Conservation (phyloP, 495 filamentous ascomycete species). For the Recurvomyces mirabilis region DNA sequence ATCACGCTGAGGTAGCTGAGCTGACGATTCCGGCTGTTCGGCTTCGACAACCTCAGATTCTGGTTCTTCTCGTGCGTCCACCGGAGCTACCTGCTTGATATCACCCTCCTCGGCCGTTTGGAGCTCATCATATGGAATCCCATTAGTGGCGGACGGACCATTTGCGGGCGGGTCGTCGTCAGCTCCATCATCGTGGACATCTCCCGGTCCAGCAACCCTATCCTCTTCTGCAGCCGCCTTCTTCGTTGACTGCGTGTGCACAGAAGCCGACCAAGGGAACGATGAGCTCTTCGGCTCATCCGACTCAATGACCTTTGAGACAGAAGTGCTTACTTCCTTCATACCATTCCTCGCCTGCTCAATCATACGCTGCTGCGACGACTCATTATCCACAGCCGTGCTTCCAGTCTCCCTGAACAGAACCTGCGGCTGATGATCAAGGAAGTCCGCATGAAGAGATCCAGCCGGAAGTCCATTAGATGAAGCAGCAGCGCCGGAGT, state of each 20-base stretch:
- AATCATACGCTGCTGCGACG: constrained; percentile 8
- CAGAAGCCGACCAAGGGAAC: constrained; percentile 11
- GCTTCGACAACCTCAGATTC: not conserved
- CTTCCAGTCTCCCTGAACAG: constrained; percentile 20
- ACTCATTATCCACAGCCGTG: constrained; percentile 8
- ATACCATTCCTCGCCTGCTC: not conserved
- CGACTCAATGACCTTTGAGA: not conserved
- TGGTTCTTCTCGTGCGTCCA: not conserved
- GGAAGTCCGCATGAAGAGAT: constrained; percentile 13
- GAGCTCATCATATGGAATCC: not conserved
- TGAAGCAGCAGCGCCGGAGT: constrained; percentile 4
- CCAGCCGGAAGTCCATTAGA: constrained; percentile 10
- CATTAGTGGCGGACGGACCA: not conserved
- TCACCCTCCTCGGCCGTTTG: no score
- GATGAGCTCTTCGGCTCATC: constrained; percentile 8
- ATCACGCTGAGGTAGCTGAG: not conserved
- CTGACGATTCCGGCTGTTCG: not conserved
- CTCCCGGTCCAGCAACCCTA: not conserved
- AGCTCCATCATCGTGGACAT: not conserved
- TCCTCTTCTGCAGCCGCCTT: not conserved
- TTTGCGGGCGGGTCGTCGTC: not conserved
- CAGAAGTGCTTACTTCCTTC: not conserved
- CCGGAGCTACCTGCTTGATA: no score
- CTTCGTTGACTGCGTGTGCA: constrained; percentile 3
- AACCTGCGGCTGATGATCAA: constrained; percentile 15